Conservation (phyloP, 805 yeast genomes). For the Kodamaea restingae region DNA sequence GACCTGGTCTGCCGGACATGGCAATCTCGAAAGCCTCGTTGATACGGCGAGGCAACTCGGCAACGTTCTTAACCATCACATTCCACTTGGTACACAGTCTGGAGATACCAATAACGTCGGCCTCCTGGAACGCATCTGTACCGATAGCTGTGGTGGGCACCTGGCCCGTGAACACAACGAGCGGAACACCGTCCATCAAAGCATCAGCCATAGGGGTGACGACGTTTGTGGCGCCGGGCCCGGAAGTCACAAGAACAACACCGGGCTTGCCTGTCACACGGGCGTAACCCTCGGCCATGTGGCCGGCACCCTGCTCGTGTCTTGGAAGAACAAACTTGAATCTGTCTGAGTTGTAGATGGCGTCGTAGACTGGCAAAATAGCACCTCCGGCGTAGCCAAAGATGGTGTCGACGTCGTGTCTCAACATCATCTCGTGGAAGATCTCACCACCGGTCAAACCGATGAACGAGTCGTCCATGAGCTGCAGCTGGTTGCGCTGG, state of each 20-base stretch:
- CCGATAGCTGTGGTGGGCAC: constrained; percentile 95
- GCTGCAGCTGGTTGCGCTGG: constrained; percentile 13
- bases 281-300: constrained; percentile 99
- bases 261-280: constrained; percentile 95
- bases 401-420: constrained; percentile 92
- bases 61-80: constrained; percentile 93
- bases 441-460: constrained; percentile 98
- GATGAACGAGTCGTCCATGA: constrained; percentile 81
- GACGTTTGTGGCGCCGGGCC: constrained; percentile 98
- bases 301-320: constrained; percentile 99
- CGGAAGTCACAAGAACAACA: constrained; percentile 96
- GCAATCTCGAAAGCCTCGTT: constrained; percentile 99
- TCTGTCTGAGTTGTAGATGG: constrained; percentile 84
- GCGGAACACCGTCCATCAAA: constrained; percentile 92
- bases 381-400: constrained; percentile 99
- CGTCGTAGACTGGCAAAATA: constrained; percentile 95
- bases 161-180: constrained; percentile 96
- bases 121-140: constrained; percentile 99
- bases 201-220: constrained; percentile 99
- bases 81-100: constrained; percentile 99
- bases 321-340: constrained; percentile 90
- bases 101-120: constrained; percentile 95
- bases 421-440: constrained; percentile 97
- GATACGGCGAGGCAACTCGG: constrained; percentile 90
- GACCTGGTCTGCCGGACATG: constrained; percentile 95